Evolutionary conservation across 1,284 basidiomycete genomes (phyloP).

Genomic region (Papiliotrema nemorosa): DNA sequence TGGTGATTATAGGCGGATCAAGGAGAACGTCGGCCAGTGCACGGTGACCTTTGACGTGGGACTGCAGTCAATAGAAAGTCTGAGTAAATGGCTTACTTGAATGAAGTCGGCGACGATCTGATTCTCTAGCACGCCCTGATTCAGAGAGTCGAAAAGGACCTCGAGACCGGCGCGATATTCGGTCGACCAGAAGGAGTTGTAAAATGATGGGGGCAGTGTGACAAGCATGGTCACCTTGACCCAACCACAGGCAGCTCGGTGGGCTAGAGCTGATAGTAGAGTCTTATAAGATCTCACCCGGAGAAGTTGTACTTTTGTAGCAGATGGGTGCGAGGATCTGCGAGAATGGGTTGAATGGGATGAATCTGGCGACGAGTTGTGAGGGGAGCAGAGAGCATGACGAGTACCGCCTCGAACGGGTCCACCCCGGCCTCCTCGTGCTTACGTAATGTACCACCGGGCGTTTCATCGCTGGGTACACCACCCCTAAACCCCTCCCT

Average conservation of each 20-base stretch:
- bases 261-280: not conserved
- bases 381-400: not conserved
- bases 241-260: not conserved
- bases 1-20: slow-evolving; percentile 19
- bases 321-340: not conserved
- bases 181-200: slow-evolving; percentile 88
- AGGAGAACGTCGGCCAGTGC: slow-evolving; percentile 52
- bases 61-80: slow-evolving; percentile 53
- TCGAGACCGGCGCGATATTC: slow-evolving; percentile 79
- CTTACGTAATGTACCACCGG: too few species aligned
- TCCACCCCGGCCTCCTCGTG: too few species aligned
- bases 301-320: not conserved
- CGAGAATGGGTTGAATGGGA: not conserved
- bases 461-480: too few species aligned
- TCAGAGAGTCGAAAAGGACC: slow-evolving; percentile 68
- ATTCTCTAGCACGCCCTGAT: slow-evolving; percentile 67
- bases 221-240: slow-evolving; percentile 66
- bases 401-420: too few species aligned
- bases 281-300: not conserved
- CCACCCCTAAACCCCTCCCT: too few species aligned
- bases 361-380: not conserved
- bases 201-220: slow-evolving; percentile 76
- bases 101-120: slow-evolving; percentile 62
- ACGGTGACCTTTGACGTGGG: slow-evolving; percentile 55
- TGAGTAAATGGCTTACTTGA: not conserved